phyloP scores from a whole-genome alignment of 148 eudicot species.

The Selenicereus undatus region DNA sequence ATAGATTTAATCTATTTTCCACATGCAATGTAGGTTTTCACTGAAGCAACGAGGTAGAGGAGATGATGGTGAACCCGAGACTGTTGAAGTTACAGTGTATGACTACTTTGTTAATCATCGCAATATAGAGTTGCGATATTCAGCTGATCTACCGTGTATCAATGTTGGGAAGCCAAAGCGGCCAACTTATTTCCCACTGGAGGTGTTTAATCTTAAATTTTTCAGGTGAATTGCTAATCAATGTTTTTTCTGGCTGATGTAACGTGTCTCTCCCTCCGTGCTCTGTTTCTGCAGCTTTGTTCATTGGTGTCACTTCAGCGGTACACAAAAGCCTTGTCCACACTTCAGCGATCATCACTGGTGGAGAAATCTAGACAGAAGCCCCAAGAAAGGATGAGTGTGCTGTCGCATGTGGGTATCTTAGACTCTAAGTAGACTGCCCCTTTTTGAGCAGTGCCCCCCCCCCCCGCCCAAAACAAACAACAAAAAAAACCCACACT shows the following conservation, averaged over 20 bases:
- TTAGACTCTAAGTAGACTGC: neutral
- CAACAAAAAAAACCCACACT: neutral
- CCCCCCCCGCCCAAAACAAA: too few species aligned
- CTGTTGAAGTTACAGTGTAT: slow-evolving; percentile 43
- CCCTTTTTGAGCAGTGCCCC: neutral
- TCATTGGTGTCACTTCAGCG: slow-evolving; percentile 21
- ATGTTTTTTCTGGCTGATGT: neutral
- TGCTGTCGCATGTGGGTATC: slow-evolving; percentile 17
- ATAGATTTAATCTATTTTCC: neutral
- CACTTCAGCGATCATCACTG: slow-evolving; percentile 5
- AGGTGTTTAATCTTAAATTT: slow-evolving; percentile 32
- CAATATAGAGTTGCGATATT: slow-evolving; percentile 35
- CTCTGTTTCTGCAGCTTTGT: slow-evolving; percentile 19
- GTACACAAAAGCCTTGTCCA: slow-evolving; percentile 19
- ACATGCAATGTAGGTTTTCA: slow-evolving; percentile 29
- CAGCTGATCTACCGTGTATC: slow-evolving; percentile 58
- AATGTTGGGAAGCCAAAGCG: slow-evolving; percentile 71
- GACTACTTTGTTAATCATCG: slow-evolving; percentile 51
- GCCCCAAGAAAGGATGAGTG: slow-evolving; percentile 23
- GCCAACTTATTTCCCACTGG: slow-evolving; percentile 59
- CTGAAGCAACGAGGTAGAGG: slow-evolving; percentile 27
- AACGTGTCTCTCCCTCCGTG: neutral
- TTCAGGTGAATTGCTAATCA: neutral
- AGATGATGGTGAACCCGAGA: slow-evolving; percentile 19
- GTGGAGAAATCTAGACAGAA: slow-evolving; percentile 26